Evolutionary conservation across 1,284 basidiomycete species (phyloP).

Genomic region (Boletellus deceptivus): DNA sequence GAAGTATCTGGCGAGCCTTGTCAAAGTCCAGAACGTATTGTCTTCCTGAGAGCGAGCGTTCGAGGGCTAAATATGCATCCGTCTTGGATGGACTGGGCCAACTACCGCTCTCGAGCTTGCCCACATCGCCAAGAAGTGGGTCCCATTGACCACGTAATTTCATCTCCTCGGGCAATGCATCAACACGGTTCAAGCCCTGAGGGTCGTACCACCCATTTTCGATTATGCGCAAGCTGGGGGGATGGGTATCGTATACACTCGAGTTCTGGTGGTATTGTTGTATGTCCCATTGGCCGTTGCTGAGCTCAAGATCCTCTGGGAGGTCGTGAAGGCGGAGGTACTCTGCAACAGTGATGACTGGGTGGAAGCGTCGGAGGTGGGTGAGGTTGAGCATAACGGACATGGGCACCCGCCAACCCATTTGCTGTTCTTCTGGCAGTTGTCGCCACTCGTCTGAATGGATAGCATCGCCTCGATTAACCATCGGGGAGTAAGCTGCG

Average conservation of each 20-base stretch:
- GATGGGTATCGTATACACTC: slow-evolving; percentile 14
- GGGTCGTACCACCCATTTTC: slow-evolving; percentile 45
- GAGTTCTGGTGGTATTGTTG: slow-evolving; percentile 27
- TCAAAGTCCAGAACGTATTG: slow-evolving; percentile 20
- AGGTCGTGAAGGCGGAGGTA: slow-evolving; percentile 44
- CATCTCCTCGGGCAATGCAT: slow-evolving; percentile 35
- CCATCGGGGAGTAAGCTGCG: slow-evolving; percentile 37
- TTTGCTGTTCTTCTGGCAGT: slow-evolving; percentile 41
- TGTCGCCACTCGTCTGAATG: slow-evolving; percentile 42
- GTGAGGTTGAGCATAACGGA: slow-evolving; percentile 45
- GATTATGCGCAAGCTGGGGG: slow-evolving; percentile 35
- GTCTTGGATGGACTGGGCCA: slow-evolving; percentile 26
- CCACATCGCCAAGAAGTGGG: slow-evolving; percentile 17
- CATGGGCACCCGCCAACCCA: slow-evolving; percentile 42
- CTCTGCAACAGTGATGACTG: slow-evolving; percentile 42
- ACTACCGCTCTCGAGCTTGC: slow-evolving; percentile 21
- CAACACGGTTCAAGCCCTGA: slow-evolving; percentile 36
- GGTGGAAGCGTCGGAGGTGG: slow-evolving; percentile 38
- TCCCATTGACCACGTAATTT: slow-evolving; percentile 33
- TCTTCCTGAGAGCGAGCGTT: slow-evolving; percentile 18
- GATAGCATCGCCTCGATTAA: slow-evolving; percentile 42
- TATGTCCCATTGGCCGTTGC: slow-evolving; percentile 40
- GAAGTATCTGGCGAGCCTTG: slow-evolving; percentile 20
- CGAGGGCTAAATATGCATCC: slow-evolving; percentile 18
- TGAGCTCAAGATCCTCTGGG: slow-evolving; percentile 33